Conservation (phyloP, 1,139 yeast genomes). For the Yamadazyma spencermartinsiae region DNA sequence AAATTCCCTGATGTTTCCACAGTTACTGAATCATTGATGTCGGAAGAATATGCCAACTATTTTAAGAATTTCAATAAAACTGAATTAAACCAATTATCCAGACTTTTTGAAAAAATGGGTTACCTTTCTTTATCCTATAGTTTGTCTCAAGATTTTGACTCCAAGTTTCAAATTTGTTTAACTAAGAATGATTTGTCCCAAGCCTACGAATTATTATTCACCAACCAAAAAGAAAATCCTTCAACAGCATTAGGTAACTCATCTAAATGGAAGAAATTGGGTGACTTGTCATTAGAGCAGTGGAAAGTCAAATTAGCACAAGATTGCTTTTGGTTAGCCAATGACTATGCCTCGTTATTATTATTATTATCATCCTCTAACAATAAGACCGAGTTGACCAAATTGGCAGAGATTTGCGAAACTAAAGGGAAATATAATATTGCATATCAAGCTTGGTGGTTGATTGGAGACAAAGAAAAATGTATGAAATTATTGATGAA, state of each 20-base stretch:
- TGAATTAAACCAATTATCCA: slow-evolving; percentile 78
- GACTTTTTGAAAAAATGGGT: slow-evolving; percentile 94
- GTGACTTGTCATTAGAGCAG: slow-evolving; percentile 76
- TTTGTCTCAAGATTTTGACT: slow-evolving; percentile 81
- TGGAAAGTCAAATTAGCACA: slow-evolving; percentile 86
- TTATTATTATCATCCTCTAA: slow-evolving; percentile 83
- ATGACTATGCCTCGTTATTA: slow-evolving; percentile 79
- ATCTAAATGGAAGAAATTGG: slow-evolving; percentile 84
- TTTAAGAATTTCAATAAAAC: slow-evolving; percentile 55
- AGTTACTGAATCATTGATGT: slow-evolving; percentile 62
- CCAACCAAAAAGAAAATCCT: slow-evolving; percentile 52
- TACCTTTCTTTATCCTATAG: slow-evolving; percentile 78
- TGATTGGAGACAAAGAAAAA: slow-evolving; percentile 65
- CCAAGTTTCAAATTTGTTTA: slow-evolving; percentile 68
- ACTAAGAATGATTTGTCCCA: slow-evolving; percentile 64
- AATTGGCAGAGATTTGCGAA: slow-evolving; percentile 66
- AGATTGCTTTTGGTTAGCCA: slow-evolving; percentile 75
- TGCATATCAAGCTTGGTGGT: slow-evolving; percentile 93
- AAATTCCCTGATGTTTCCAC: slow-evolving; percentile 48
- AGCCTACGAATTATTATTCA: slow-evolving; percentile 71
- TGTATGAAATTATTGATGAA: slow-evolving; percentile 68
- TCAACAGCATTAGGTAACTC: slow-evolving; percentile 35
- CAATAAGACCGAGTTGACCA: slow-evolving; percentile 56
- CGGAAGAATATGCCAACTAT: slow-evolving; percentile 51
- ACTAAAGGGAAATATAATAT: slow-evolving; percentile 77